Percentiles rank a stretch among this genome's conserved stretches.
Evolutionary conservation across 768 basidiomycete genomes (phyloP).

Genomic region (Omphalotus guepiniiformis): DNA sequence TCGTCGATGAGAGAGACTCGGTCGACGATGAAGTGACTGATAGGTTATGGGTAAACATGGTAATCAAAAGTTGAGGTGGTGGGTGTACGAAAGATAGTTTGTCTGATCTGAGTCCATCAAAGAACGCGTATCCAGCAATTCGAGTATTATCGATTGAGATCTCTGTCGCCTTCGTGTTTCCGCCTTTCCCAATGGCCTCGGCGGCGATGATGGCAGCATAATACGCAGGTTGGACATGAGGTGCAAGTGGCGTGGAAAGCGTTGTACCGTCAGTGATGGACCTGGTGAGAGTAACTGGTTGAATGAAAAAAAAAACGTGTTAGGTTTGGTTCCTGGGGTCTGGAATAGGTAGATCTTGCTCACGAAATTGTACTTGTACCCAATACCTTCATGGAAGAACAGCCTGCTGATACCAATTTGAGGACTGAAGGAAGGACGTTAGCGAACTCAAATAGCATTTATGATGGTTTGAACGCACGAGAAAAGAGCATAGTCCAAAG

Average conservation of each 20-base stretch:
- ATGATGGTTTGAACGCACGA: slow-evolving; percentile 29
- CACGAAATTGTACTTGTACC: slow-evolving; percentile 65
- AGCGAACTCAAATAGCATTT: neutral
- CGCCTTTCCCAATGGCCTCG: slow-evolving; percentile 34
- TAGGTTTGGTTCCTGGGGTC: neutral
- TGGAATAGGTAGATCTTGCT: neutral
- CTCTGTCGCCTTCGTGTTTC: slow-evolving; percentile 30
- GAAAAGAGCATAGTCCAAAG: slow-evolving; percentile 59
- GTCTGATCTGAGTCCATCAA: too few relatives aligned
- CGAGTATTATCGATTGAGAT: slow-evolving; percentile 27
- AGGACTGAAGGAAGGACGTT: neutral
- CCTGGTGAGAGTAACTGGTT: slow-evolving; percentile 36
- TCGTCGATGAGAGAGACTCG: too few relatives aligned
- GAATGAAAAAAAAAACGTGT: slow-evolving; percentile 24
- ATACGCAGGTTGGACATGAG: slow-evolving; percentile 42
- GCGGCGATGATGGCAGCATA: slow-evolving; percentile 38
- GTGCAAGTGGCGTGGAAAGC: slow-evolving; percentile 34
- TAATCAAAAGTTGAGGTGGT: too few relatives aligned
- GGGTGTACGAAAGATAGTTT: too few relatives aligned
- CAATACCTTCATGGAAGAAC: slow-evolving; percentile 65
- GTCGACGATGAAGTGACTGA: too few relatives aligned
- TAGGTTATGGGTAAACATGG: too few relatives aligned
- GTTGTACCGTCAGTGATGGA: slow-evolving; percentile 37
- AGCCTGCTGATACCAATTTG: slow-evolving; percentile 27
- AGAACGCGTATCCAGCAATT: slow-evolving; percentile 42